Conservation (phyloP, 2,329 filamentous ascomycete species). For the Zymoseptoria passerinii region DNA sequence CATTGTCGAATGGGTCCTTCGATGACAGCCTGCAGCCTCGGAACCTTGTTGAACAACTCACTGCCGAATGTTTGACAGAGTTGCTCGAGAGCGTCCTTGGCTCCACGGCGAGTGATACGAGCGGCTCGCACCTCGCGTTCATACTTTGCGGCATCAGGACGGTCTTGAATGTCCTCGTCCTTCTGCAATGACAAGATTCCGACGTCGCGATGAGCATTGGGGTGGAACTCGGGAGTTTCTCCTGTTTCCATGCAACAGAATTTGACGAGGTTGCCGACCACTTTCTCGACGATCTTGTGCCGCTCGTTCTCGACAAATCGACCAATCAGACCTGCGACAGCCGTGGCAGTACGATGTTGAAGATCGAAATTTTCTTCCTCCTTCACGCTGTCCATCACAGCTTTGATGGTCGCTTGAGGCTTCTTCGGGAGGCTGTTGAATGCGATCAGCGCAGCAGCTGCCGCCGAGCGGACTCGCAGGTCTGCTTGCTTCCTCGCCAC, state of each 20-base stretch:
- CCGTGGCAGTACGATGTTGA: slow-evolving; percentile 75
- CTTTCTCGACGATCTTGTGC: slow-evolving; percentile 82
- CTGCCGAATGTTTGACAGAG: slow-evolving; percentile 71
- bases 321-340: slow-evolving; percentile 77
- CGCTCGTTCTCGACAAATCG: slow-evolving; percentile 74
- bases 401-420: slow-evolving; percentile 84
- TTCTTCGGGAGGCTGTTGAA: slow-evolving; percentile 86
- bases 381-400: slow-evolving; percentile 97
- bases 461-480: slow-evolving; percentile 74
- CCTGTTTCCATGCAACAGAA: slow-evolving; percentile 97
- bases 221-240: slow-evolving; percentile 89
- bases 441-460: slow-evolving; percentile 81
- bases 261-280: slow-evolving; percentile 90
- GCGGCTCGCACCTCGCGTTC: slow-evolving; percentile 83
- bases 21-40: slow-evolving; percentile 72
- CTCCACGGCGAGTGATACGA: slow-evolving; percentile 80
- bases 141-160: slow-evolving; percentile 82
- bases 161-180: slow-evolving; percentile 90
- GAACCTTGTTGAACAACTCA: slow-evolving; percentile 70
- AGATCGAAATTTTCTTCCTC: slow-evolving; percentile 84
- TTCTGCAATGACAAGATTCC: slow-evolving; percentile 90
- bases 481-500: slow-evolving; percentile 73
- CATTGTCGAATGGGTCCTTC: slow-evolving; percentile 68
- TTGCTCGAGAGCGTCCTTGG: slow-evolving; percentile 88
- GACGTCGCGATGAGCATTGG: slow-evolving; percentile 68